These are phyloP conservation scores for Heracleum sosnowskyi DNA, from an alignment of 129 eudicot species.

Conservation along the genomic window DNA sequence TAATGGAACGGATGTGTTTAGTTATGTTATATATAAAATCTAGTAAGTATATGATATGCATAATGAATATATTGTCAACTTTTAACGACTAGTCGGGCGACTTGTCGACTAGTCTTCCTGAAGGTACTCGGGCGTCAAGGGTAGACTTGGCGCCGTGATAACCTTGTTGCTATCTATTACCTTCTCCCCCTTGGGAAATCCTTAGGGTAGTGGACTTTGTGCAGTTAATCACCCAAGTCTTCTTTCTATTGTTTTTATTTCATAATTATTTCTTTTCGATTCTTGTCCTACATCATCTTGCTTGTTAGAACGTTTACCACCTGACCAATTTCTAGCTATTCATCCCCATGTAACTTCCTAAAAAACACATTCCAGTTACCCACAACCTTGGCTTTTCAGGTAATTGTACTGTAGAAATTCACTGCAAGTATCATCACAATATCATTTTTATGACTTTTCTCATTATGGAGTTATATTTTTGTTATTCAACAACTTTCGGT, in stretches of 20 bases:
- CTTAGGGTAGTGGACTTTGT: background rate
- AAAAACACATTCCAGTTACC: background rate
- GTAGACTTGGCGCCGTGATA: too few species aligned
- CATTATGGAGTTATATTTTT: background rate
- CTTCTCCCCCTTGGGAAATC: background rate
- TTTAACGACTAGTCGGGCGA: too few species aligned
- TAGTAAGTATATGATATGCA: too few species aligned
- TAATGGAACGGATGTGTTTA: too few species aligned
- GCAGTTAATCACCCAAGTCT: background rate
- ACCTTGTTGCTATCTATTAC: background rate
- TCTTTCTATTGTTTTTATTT: background rate
- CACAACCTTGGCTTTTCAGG: background rate
- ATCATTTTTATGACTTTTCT: background rate
- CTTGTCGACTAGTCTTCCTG: too few species aligned
- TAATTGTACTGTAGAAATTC: background rate
- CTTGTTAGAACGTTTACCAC: background rate
- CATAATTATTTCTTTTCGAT: too few species aligned
- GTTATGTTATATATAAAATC: too few species aligned
- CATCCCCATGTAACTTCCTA: background rate
- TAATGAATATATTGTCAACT: too few species aligned
- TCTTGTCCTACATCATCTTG: background rate
- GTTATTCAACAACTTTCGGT: background rate
- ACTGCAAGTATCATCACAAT: background rate
- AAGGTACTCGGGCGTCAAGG: too few species aligned
- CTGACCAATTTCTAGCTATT: background rate